Evolutionary conservation across 2,329 filamentous ascomycete species (phyloP).

Genomic region (Mariannaea elegans): DNA sequence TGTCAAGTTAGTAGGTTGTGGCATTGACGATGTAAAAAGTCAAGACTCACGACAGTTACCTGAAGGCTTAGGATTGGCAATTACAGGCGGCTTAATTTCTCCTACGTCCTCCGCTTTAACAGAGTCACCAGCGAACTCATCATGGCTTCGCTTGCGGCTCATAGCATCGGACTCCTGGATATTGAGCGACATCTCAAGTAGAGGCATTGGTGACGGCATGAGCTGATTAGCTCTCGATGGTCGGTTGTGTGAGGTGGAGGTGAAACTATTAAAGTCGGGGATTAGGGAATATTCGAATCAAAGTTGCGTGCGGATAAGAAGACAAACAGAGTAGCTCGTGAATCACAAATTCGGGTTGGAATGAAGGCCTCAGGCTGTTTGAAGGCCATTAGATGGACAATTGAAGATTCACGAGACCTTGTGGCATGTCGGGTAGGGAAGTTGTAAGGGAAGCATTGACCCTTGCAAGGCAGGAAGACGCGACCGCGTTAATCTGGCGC

Average conservation of each 20-base stretch:
- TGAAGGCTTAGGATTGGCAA: constrained; percentile 28
- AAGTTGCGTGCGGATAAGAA: neutral
- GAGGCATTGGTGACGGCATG: constrained; percentile 51
- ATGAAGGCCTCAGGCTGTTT: neutral
- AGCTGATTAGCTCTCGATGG: constrained; percentile 2
- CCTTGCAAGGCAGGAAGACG: constrained; percentile 34
- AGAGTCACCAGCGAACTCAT: constrained; percentile 52
- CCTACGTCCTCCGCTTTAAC: constrained; percentile 34
- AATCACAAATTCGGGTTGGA: neutral
- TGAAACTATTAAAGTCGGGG: neutral
- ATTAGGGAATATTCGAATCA: neutral
- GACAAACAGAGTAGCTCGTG: neutral
- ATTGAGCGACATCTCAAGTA: constrained; percentile 58
- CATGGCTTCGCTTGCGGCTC: constrained; percentile 57
- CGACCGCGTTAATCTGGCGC: constrained; percentile 48
- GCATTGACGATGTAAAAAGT: too few relatives aligned
- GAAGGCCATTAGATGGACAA: constrained; percentile 3
- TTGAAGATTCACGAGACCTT: constrained; percentile 14
- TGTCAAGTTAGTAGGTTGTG: constrained; percentile 21
- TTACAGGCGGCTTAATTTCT: constrained; percentile 30
- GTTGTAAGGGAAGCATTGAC: constrained; percentile 27
- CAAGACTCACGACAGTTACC: constrained; percentile 37
- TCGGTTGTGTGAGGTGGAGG: constrained; percentile 2
- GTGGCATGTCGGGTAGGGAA: constrained; percentile 9
- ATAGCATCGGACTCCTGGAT: constrained; percentile 55